These are phyloP conservation scores for Globisporangium heterothallicum DNA, from an alignment of 352 stramenopile species.

Conservation along the genomic window DNA sequence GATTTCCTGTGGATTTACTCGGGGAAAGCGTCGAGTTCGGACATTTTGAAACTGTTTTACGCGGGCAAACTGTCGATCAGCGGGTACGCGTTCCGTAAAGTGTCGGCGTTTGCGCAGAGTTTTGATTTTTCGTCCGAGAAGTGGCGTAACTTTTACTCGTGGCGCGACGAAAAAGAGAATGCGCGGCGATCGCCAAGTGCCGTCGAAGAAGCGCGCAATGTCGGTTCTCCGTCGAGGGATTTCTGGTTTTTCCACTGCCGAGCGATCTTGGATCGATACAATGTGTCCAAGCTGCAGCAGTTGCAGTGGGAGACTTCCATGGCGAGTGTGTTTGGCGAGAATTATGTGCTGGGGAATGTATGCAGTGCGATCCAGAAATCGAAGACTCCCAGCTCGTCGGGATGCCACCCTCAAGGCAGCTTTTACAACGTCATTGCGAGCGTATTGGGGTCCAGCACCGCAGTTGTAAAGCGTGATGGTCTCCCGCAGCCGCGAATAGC, in stretches of 20 bases:
- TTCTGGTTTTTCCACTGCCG: slow-evolving; percentile 72
- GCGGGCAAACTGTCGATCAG: slow-evolving; percentile 67
- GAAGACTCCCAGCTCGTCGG: not conserved
- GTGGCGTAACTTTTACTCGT: slow-evolving; percentile 75
- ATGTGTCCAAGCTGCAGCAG: slow-evolving; percentile 62
- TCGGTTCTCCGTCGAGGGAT: slow-evolving; percentile 53
- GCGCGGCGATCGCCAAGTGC: slow-evolving; percentile 23
- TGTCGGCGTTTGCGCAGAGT: slow-evolving; percentile 77
- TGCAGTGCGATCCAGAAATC: slow-evolving; percentile 17
- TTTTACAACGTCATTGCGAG: slow-evolving; percentile 17
- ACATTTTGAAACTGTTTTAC: slow-evolving; percentile 81
- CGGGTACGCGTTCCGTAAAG: slow-evolving; percentile 75
- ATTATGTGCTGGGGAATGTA: slow-evolving; percentile 53
- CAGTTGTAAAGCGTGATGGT: slow-evolving; percentile 8
- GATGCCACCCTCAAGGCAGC: slow-evolving; percentile 10
- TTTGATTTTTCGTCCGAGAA: slow-evolving; percentile 84
- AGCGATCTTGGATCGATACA: slow-evolving; percentile 52
- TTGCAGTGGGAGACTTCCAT: slow-evolving; percentile 72
- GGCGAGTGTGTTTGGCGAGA: slow-evolving; percentile 56
- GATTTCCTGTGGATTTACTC: slow-evolving; percentile 87
- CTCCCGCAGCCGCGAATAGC: slow-evolving; percentile 4
- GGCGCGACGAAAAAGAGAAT: slow-evolving; percentile 36
- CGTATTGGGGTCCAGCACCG: slow-evolving; percentile 15
- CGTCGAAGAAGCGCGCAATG: slow-evolving; percentile 35
- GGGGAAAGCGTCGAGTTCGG: slow-evolving; percentile 69